phyloP scores from a whole-genome alignment of 2,329 filamentous ascomycete genomes.

The Colletotrichum karsti region DNA sequence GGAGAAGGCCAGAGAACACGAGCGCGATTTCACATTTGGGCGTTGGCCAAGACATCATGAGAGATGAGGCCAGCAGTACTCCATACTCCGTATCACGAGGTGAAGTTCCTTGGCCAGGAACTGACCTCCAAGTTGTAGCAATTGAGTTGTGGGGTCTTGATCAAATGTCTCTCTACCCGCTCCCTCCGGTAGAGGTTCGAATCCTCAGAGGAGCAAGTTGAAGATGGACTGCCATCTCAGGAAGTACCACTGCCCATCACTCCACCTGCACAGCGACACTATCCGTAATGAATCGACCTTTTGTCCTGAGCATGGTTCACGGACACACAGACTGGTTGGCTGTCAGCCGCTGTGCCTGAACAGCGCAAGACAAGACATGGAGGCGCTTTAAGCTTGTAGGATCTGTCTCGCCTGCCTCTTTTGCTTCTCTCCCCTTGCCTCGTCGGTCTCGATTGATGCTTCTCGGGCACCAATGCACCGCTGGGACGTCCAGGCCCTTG shows the following conservation, averaged over 20 bases:
- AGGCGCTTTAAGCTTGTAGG: constrained; percentile 7
- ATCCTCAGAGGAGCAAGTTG: no score
- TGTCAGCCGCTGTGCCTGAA: background rate
- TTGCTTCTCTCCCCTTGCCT: background rate
- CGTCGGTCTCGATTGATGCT: background rate
- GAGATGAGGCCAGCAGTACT: background rate
- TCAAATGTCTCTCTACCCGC: background rate
- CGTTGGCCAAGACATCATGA: background rate
- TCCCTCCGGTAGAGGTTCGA: no score
- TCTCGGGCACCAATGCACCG: constrained; percentile 2
- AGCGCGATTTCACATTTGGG: background rate
- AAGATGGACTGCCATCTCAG: no score
- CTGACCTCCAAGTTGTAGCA: background rate
- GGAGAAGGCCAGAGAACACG: background rate
- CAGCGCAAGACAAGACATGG: background rate
- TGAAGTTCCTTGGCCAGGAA: background rate
- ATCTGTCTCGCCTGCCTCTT: background rate
- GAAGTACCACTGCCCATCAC: background rate
- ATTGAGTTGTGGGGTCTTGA: background rate
- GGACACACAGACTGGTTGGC: background rate
- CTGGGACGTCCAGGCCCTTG: background rate
- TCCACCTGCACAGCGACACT: no score
- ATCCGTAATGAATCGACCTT: no score
- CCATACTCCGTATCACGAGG: background rate
- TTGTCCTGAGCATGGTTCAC: background rate